phyloP scores from a whole-genome alignment of 2,329 filamentous ascomycete genomes.

The Apiospora sp. region DNA sequence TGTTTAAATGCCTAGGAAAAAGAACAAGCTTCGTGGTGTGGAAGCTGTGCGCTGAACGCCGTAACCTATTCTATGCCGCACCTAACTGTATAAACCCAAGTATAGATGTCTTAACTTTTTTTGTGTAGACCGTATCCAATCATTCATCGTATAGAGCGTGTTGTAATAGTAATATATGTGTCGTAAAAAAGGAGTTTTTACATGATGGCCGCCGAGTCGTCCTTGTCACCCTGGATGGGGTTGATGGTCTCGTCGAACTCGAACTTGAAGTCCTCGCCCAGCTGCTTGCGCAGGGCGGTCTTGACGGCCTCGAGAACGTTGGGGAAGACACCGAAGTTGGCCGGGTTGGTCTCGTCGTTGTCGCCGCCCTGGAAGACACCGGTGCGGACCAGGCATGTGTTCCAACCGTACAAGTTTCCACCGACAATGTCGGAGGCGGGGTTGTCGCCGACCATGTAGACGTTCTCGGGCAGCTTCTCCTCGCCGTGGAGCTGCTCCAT shows the following conservation, averaged over 20 bases:
- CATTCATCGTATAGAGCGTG: conserved; percentile 18
- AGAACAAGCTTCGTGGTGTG: not conserved
- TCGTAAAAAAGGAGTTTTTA: not conserved
- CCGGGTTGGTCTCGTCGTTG: conserved; percentile 79
- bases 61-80: conserved; percentile 21
- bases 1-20: conserved; percentile 12
- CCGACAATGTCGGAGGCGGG: conserved; percentile 77
- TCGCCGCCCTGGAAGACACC: conserved; percentile 81
- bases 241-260: conserved; percentile 77
- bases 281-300: conserved; percentile 71
- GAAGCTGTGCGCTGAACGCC: conserved; percentile 16
- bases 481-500: conserved; percentile 80
- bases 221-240: conserved; percentile 62
- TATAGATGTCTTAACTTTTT: conserved; percentile 10
- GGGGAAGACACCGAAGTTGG: conserved; percentile 77
- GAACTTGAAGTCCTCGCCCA: conserved; percentile 78
- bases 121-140: conserved; percentile 9
- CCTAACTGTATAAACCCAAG: conserved; percentile 10
- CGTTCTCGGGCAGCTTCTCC: conserved; percentile 71
- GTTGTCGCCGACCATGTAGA: conserved; percentile 83
- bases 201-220: conserved; percentile 43
- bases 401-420: conserved; percentile 84
- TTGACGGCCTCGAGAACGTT: conserved; percentile 77
- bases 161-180: conserved; percentile 41
- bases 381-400: conserved; percentile 79